Evolutionary conservation across 371 early-diverging fungal genomes (phyloP).

Genomic region (Funneliformis caledonium): DNA sequence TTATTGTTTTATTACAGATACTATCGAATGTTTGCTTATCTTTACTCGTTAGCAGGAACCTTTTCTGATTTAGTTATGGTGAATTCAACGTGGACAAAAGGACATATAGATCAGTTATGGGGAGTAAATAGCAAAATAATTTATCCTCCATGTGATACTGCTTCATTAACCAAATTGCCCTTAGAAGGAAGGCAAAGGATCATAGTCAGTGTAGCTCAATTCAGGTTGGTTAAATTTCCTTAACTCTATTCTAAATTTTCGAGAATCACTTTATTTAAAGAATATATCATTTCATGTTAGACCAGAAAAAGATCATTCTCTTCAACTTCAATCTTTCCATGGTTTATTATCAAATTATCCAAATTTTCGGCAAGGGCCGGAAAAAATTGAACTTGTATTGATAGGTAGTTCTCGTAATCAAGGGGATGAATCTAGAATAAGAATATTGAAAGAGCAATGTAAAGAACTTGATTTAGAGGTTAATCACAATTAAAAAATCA

Average conservation of each 20-base stretch:
- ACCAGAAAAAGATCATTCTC: slow-evolving; percentile 91
- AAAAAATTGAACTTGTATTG: slow-evolving; percentile 57
- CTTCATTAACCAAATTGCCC: slow-evolving; percentile 58
- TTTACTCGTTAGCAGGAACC: slow-evolving; percentile 82
- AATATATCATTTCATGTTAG: slow-evolving; percentile 48
- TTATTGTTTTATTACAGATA: slow-evolving; percentile 56
- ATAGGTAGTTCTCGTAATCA: slow-evolving; percentile 85
- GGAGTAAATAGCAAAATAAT: slow-evolving; percentile 67
- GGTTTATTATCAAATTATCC: slow-evolving; percentile 59
- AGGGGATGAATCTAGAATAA: slow-evolving; percentile 75
- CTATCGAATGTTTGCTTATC: slow-evolving; percentile 73
- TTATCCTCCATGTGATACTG: slow-evolving; percentile 94
- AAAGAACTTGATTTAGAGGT: slow-evolving; percentile 60
- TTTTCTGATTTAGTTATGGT: slow-evolving; percentile 82
- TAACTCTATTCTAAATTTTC: slow-evolving; percentile 28
- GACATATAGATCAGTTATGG: slow-evolving; percentile 85
- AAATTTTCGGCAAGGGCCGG: slow-evolving; percentile 47
- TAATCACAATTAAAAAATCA: slow-evolving; percentile 19
- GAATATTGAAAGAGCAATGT: slow-evolving; percentile 58
- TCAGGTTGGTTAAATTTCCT: slow-evolving; percentile 55
- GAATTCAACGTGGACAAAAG: slow-evolving; percentile 95
- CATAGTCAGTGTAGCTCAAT: slow-evolving; percentile 92
- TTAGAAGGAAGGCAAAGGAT: slow-evolving; percentile 56
- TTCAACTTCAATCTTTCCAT: slow-evolving; percentile 81
- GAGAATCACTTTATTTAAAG: background rate